Evolutionary conservation across 306 rosid species (phyloP), one percentile per base, ranked within the genome.

Genomic region (Canavalia ensiformis): DNA sequence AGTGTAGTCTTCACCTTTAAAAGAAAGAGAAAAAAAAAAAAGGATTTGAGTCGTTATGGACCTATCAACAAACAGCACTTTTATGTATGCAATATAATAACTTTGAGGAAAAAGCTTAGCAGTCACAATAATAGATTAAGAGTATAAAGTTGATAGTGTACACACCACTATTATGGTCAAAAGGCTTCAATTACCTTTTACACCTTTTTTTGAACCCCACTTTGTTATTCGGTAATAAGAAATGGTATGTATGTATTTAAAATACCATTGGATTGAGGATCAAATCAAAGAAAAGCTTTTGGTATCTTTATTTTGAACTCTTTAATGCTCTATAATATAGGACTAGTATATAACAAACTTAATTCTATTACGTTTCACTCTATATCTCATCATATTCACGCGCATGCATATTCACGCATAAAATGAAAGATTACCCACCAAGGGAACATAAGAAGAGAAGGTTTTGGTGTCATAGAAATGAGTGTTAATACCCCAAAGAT

Each of bases 161-260:
- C 78, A 77, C 64, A 71, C 82, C 83, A 88, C 88, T 89, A 83
- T 87, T 81, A 82, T 83, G 82, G 94, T 91, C 89, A 90, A 93
- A 91, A 88, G 79, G 85, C 69, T 86, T 79, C 76, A 78, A 41
- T 77, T 41, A 69, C 77, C 83, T 86, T 90, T 88, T 85, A 75
- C 86, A 79, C 87, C 35, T 72, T 83, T 77, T 86, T 60, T 83
- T 67, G 35, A 63, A 86, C 82, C 68, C 75, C 45, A 8, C 85
- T 88, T 80, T 18, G 25, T 18, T 86, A 67, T 63, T 65, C 83
- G 30, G 68, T 72, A 39, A 77, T 56, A 60, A 34, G 37, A 62
- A 69, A 79, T 82, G 52, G 39, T 4, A 28, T 59, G 46, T 37
- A 30, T 46, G 29, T 60, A 69, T 83, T 84, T 92, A 85, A 85